Evolutionary conservation across 2,329 filamentous ascomycete species (phyloP), one percentile per base, ranked within the genome.

Genomic region (Teratosphaeria viscida): DNA sequence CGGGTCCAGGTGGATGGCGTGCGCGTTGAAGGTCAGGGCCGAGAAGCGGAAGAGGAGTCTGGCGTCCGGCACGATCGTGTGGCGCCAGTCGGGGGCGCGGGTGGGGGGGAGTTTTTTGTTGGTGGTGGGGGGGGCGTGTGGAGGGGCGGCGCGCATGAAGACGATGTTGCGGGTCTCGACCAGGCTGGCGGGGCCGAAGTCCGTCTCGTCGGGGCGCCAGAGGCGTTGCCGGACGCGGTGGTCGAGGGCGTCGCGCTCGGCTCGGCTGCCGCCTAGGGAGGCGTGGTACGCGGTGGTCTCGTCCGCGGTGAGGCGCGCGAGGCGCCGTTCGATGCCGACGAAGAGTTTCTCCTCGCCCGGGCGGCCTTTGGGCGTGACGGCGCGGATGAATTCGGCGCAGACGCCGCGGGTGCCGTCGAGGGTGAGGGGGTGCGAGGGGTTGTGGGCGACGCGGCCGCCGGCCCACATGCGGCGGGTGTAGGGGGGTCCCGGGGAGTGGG

Each of bases 11-110:
- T 99, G 94, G 66, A 99, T 96, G 16, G 82, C 80, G 74, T 99
- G 94, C 1, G 90, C 90, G 73, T 99, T 99, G 78, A 90, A 92
- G 2, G 89, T 92, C 37, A 99, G 82, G 0, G 91, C 91, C 23
- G 88, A 94, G 78, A 92, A 97, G 60, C 92, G 85, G 76, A 95
- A 96, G 58, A 99, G 84, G 4, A 96, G 82, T 4, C 82, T 78
- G 2, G 82, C 78, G 2, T 86, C 85, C 0, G 91, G 90, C 0
- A 76, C 81, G 27, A 96, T 75, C 0, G 77, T 75, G 65, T 88
- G 79, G 19, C 75, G 77, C 66, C 84, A 83, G 54, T 81, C 77
- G 0, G 84, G 78, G n/a, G 74, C 61, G 2, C 74, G 68, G 23
- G 79, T 79, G 14, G 81, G 81, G 54, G 71, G 70, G 2, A 80